Conservation (phyloP, 2,329 filamentous ascomycete genomes). For the Lomentospora prolificans region DNA sequence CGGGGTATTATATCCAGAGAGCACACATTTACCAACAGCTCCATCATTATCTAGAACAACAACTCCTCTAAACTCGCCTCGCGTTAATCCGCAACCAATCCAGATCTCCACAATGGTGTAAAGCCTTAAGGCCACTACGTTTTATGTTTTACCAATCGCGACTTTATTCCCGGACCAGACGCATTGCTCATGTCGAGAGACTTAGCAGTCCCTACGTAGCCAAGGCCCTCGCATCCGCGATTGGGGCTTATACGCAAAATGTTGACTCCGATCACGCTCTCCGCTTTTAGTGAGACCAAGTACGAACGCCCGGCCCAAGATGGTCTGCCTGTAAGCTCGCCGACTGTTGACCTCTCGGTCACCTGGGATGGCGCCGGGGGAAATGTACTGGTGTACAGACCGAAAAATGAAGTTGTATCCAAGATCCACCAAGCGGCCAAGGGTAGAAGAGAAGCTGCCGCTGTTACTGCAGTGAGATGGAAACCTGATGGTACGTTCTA, state of each 20-base stretch:
- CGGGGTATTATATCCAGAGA: background rate
- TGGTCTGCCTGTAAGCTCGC: conserved; percentile 63
- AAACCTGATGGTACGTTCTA: conserved; percentile 52
- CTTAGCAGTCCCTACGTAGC: too few relatives aligned
- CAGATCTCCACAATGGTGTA: too few relatives aligned
- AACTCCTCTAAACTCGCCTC: background rate
- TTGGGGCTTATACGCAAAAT: too few relatives aligned
- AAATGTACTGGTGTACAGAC: conserved; percentile 65
- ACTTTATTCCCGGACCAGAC: too few relatives aligned
- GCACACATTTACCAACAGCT: background rate
- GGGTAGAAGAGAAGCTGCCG: conserved; percentile 29
- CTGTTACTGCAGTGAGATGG: conserved; percentile 44
- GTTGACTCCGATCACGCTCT: conserved; percentile 26
- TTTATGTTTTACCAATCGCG: too few relatives aligned
- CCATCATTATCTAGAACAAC: background rate
- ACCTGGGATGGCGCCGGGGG: conserved; percentile 56
- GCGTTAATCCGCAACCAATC: too few relatives aligned
- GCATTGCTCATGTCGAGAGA: too few relatives aligned
- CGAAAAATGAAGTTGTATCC: conserved; percentile 60
- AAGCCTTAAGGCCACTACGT: too few relatives aligned
- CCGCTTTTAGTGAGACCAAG: conserved; percentile 46
- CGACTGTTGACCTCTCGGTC: conserved; percentile 74
- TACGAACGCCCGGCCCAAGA: conserved; percentile 45
- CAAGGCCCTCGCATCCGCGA: too few relatives aligned
- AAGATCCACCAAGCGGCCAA: conserved; percentile 37